phyloP scores from a whole-genome alignment of 768 basidiomycete species.

The Tubosaeta sp. region DNA sequence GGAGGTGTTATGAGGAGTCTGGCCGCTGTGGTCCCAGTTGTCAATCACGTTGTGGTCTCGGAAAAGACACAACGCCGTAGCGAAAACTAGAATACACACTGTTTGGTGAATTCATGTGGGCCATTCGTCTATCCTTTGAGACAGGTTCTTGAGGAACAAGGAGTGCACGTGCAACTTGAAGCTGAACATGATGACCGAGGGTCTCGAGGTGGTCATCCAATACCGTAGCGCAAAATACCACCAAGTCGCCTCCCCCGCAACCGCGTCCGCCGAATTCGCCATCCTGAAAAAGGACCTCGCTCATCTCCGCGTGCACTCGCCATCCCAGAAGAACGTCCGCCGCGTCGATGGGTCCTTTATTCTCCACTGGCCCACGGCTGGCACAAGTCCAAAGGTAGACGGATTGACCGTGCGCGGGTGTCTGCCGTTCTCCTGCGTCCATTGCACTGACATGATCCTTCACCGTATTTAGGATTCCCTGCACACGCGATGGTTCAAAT shows the following conservation, averaged over 20 bases:
- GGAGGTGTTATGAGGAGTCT: no score
- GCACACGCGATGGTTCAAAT: constrained; percentile 24
- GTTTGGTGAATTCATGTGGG: no score
- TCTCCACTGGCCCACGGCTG: constrained; percentile 23
- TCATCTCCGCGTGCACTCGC: constrained; percentile 29
- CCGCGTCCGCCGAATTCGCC: constrained; percentile 15
- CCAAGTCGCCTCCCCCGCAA: constrained; percentile 9
- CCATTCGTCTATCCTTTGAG: no score
- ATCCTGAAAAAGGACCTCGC: constrained; percentile 26
- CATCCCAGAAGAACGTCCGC: constrained; percentile 25
- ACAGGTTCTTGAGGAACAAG: no score
- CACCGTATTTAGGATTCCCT: constrained; percentile 15
- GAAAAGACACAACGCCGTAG: no score
- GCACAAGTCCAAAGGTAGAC: constrained; percentile 1
- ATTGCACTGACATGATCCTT: background rate
- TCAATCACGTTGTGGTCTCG: no score
- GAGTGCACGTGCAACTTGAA: background rate
- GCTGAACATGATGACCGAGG: constrained; percentile 14
- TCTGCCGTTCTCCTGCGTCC: background rate
- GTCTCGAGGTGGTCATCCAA: constrained; percentile 23
- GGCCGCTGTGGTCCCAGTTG: no score
- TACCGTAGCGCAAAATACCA: constrained; percentile 19
- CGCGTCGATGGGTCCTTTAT: constrained; percentile 19
- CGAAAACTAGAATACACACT: no score
- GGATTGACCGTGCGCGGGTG: constrained; percentile 9